A percentile compares a stretch with the other conserved stretches of the same genome.
phyloP scores from a whole-genome alignment of 306 rosid genomes.

The Quillaja saponaria region DNA sequence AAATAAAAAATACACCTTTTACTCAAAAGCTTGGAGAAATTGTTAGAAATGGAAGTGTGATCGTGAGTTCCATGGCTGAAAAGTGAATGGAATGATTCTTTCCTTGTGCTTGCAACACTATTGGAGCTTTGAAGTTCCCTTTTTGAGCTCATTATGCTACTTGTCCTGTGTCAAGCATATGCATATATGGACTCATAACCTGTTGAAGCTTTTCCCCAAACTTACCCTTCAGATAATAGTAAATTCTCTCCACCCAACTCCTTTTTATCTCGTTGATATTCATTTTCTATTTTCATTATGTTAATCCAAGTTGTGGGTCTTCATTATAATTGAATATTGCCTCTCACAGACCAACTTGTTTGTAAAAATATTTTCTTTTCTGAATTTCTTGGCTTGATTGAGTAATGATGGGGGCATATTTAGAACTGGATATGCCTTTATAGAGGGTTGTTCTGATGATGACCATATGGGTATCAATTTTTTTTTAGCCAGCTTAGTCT shows the following conservation, averaged over 20 bases:
- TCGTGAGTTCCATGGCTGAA: too few species aligned
- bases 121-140: constrained; percentile 21
- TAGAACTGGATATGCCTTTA: constrained; percentile 7
- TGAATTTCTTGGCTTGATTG: constrained; percentile 27
- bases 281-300: neutral
- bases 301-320: constrained; percentile 45
- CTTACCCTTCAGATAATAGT: constrained; percentile 40
- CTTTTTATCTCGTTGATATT: constrained; percentile 15
- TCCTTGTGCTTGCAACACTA: constrained; percentile 40
- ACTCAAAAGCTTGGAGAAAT: too few species aligned
- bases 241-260: constrained; percentile 29
- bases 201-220: constrained; percentile 15
- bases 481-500: constrained; percentile 2
- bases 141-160: constrained; percentile 7
- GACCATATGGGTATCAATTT: constrained; percentile 35
- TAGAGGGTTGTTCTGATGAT: constrained; percentile 22
- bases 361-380: constrained; percentile 27
- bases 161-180: constrained; percentile 19
- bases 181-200: constrained; percentile 13
- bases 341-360: constrained; percentile 17
- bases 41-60: too few species aligned
- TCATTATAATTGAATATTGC: neutral
- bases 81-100: constrained; percentile 34
- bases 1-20: too few species aligned
- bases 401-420: constrained; percentile 18